Base-by-base conservation (phyloP, 805 yeast genomes). In the Candida stauntonica region DNA sequence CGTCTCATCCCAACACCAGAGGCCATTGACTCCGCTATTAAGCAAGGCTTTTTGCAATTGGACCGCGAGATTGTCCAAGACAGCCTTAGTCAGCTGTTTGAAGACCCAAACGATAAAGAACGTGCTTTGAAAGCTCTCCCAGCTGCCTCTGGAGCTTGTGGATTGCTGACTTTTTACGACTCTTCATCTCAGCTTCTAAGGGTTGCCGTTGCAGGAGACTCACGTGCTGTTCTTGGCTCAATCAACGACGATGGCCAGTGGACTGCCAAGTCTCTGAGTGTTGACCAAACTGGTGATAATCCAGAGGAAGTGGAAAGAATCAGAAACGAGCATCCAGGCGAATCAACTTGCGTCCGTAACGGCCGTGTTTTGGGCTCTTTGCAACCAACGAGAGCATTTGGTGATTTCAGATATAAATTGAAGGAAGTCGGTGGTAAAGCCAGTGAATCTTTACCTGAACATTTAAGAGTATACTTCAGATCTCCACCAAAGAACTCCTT, bases 131-230 rank as follows among this genome's bases (percentile, higher is more conserved):
- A 70, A 31, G 83, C 88, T 1, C 78, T 91, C 74, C 96, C 99
- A 5, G 99, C 98, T 3, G 70, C 94, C 29, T 83, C 95, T 3
- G 99, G 99, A 0, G 82, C 97, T 1, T 93, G 99, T 66, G 97
- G 95, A 0, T 69, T 93, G 46, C 68, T 93, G 42, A 78, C 95
- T 3, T 81, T 86, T 52, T 93, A 83, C 62, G 96, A 93, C 61
- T 77, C 95, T 1, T 72, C 74, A 36, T 68, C 86, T 17, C 72
- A 77, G 38, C 63, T 72, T 21, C 70, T 93, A 50, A 81, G 86
- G 48, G 95, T 93, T 26, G 98, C 99, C 0, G 95, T 91, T 5
- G 79, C 98, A 0, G 99, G 99, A 35, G 99, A 93, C 58, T 89
- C 97, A 0, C 72, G 99, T 45, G 97, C 96, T 0, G 73, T 93